Base-by-base conservation (phyloP, 192 early-diverging fungal species). In the Funneliformis mosseae region DNA sequence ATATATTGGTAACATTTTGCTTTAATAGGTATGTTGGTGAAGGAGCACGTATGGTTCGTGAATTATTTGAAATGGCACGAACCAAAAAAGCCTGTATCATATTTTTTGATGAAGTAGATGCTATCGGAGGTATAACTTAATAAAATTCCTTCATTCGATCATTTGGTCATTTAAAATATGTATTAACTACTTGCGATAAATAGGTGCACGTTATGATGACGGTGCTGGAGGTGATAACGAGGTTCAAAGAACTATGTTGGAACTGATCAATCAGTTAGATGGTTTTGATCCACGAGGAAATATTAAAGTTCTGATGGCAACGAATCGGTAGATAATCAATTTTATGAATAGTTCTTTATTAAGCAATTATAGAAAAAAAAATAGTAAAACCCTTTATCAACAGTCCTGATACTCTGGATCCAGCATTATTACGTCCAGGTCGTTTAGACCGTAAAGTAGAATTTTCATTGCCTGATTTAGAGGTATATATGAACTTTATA, bases 21-120 rank as follows among this genome's bases (percentile, higher is more conserved):
- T 39, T 63, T 33, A 38, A 61, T 70, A 88, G 89, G 77, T 99
- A 99, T 82, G 96, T 98, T n/a, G 97, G 97, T 71, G 97, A 98
- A 83, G 98, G 98, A 55, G 98, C 97, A 12, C 92, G 98, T 80
- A 99, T 99, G 98, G 95, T 99, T 70, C 93, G 98, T 77, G 98
- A 99, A 81, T 89, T 99, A 78, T 99, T 99, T 85, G 97, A 99
- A 86, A 99, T 99, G 98, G 98, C 98, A 64, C 93, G 97, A 77
- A 95, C 97, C 63, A 99, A 99, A 88, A 99, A 99, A 83, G 98
- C 98, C 3, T 99, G 98, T 85, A 99, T 99, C 81, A 98, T 99
- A 81, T 99, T 99, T 85, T 99, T 99, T 90, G 98, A 99, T 83
- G 98, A 99, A 88, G 91, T 99, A 25, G 98, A 99, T 83, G 98